Evolutionary conservation across 2,329 filamentous ascomycete genomes (phyloP).

Genomic region (Trichoderma sp.): DNA sequence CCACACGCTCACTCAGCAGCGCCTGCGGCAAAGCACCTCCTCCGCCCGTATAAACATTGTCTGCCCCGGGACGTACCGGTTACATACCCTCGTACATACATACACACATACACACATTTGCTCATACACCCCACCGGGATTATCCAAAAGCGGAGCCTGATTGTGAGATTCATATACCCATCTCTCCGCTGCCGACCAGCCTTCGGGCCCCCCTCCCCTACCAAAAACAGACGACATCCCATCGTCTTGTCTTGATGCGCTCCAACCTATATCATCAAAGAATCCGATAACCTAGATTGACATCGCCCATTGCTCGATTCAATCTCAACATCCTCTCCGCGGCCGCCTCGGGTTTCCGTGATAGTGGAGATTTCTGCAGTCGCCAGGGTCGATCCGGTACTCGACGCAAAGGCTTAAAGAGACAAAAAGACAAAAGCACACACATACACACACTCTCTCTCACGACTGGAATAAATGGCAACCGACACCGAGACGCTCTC

Average conservation of each 20-base stretch:
- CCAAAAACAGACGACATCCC: conserved; percentile 16
- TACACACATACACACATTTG: not conserved
- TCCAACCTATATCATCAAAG: not conserved
- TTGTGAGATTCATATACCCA: conserved; percentile 18
- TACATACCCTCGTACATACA: conserved; percentile 7
- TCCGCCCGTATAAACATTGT: conserved; percentile 1
- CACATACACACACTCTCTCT: not conserved
- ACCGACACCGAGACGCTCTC: conserved; percentile 35
- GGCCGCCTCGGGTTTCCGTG: not conserved
- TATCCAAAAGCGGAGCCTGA: conserved; percentile 16
- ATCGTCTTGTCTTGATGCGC: not conserved
- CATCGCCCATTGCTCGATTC: not conserved
- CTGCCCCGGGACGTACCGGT: conserved; percentile 1
- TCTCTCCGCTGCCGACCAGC: conserved; percentile 13
- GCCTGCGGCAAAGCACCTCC: conserved; percentile 4
- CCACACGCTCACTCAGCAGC: conserved; percentile 17
- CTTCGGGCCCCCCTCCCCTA: conserved; percentile 1
- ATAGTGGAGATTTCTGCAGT: not conserved
- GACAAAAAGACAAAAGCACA: not conserved
- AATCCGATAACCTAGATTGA: not conserved
- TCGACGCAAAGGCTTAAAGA: not conserved
- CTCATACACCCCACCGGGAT: conserved; percentile 10
- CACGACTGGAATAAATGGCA: conserved; percentile 25
- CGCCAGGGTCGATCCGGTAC: not conserved
- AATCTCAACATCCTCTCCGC: not conserved